Evolutionary conservation across 2,329 filamentous ascomycete species (phyloP).

Genomic region (Calcarisporium arbuscula): DNA sequence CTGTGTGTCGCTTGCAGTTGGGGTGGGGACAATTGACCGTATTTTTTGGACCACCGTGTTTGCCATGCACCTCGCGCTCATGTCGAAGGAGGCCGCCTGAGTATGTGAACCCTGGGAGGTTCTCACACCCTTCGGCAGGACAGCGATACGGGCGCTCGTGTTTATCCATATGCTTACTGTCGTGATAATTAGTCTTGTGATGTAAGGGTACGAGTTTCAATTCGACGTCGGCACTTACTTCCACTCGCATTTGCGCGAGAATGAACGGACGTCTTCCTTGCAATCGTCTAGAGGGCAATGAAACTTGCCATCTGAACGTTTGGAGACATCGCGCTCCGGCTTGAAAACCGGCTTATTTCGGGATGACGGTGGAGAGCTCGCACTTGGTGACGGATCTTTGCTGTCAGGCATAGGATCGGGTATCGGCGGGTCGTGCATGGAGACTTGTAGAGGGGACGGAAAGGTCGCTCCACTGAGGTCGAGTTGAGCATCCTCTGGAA

Average conservation of each 20-base stretch:
- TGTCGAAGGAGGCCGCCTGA: conserved; percentile 84
- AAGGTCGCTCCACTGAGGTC: conserved; percentile 28
- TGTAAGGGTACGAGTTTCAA: background rate
- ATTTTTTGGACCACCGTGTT: conserved; percentile 83
- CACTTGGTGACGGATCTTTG: conserved; percentile 26
- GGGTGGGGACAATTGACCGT: conserved; percentile 77
- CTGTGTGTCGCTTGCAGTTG: conserved; percentile 83
- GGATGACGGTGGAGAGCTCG: conserved; percentile 25
- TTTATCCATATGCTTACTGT: conserved; percentile 98
- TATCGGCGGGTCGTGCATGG: conserved; percentile 23
- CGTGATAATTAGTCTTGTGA: background rate
- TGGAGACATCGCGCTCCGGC: conserved; percentile 49
- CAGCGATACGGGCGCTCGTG: conserved; percentile 93
- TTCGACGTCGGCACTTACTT: conserved; percentile 56
- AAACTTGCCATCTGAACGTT: conserved; percentile 69
- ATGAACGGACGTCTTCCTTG: conserved; percentile 55
- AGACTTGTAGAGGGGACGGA: conserved; percentile 26
- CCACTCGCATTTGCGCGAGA: conserved; percentile 86
- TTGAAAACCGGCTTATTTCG: conserved; percentile 52
- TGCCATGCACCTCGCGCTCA: conserved; percentile 87
- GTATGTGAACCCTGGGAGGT: conserved; percentile 91
- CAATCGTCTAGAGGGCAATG: conserved; percentile 69
- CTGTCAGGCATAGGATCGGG: conserved; percentile 24
- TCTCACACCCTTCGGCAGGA: conserved; percentile 74
- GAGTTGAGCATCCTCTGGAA: conserved; percentile 32